phyloP scores from a whole-genome alignment of 495 filamentous ascomycete species.

The Paragyromitra xinjiangensis region DNA sequence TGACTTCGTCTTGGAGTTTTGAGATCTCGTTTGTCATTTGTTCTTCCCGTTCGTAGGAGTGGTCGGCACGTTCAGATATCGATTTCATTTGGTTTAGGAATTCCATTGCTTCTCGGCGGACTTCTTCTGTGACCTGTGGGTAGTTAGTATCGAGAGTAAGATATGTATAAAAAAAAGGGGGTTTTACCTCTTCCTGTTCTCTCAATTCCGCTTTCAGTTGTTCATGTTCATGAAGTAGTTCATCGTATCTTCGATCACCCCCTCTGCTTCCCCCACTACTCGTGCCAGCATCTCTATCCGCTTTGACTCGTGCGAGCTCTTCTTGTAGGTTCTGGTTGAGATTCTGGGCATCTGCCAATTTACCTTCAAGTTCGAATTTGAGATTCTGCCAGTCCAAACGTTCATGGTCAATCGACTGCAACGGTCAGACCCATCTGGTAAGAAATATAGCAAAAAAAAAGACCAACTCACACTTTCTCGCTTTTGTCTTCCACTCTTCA shows the following conservation, averaged over 20 bases:
- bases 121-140: constrained; percentile 81
- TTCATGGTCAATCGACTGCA: constrained; percentile 62
- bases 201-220: constrained; percentile 73
- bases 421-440: not conserved
- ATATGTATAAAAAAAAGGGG: not conserved
- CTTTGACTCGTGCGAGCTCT: constrained; percentile 76
- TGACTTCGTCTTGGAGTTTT: constrained; percentile 78
- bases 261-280: constrained; percentile 52
- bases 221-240: constrained; percentile 68
- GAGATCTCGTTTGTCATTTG: constrained; percentile 75
- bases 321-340: constrained; percentile 77
- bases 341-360: constrained; percentile 78
- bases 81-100: constrained; percentile 89
- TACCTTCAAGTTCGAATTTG: constrained; percentile 76
- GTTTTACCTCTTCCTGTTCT: constrained; percentile 68
- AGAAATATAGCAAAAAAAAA: not conserved
- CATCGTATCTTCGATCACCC: constrained; percentile 56
- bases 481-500: constrained; percentile 61
- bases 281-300: constrained; percentile 69
- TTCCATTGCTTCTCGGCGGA: constrained; percentile 81
- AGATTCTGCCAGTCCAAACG: constrained; percentile 78
- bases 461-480: constrained; percentile 62
- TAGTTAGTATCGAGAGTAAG: not conserved
- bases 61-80: constrained; percentile 78
- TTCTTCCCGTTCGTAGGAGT: constrained; percentile 83